Conservation (phyloP, 2,329 filamentous ascomycete genomes). For the Domatiomyces globalis region DNA sequence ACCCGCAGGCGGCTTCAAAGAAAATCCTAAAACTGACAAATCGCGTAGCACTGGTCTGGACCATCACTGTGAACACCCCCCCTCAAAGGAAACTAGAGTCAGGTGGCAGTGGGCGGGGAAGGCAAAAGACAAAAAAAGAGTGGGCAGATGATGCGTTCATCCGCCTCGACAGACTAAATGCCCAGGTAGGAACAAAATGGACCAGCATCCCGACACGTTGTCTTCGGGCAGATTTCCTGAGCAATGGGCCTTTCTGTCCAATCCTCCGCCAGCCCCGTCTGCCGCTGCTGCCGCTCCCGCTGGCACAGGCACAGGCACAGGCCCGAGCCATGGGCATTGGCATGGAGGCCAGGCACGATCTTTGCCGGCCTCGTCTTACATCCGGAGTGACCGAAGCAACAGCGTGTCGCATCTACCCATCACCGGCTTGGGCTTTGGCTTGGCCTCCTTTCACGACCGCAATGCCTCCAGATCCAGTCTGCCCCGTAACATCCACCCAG, state of each 20-base stretch:
- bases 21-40: background rate
- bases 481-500: conserved; percentile 7
- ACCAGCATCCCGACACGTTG: conserved; percentile 1
- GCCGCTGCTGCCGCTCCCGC: background rate
- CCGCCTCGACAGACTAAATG: background rate
- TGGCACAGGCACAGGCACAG: background rate
- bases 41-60: background rate
- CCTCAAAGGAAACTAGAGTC: background rate
- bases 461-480: conserved; percentile 16
- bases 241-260: conserved; percentile 17
- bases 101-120: background rate
- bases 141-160: background rate
- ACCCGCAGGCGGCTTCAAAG: background rate
- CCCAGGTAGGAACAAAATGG: background rate
- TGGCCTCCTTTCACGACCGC: conserved; percentile 8
- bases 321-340: background rate
- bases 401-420: conserved; percentile 7
- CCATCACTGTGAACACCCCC: background rate
- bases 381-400: conserved; percentile 17
- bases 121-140: background rate
- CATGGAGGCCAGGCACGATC: conserved; percentile 13
- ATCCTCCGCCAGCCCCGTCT: conserved; percentile 2
- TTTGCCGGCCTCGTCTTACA: conserved; percentile 15
- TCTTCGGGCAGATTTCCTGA: conserved; percentile 17
- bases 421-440: background rate